Base-by-base conservation (phyloP, 108 stramenopile genomes). In the Skeletonema tropicum region DNA sequence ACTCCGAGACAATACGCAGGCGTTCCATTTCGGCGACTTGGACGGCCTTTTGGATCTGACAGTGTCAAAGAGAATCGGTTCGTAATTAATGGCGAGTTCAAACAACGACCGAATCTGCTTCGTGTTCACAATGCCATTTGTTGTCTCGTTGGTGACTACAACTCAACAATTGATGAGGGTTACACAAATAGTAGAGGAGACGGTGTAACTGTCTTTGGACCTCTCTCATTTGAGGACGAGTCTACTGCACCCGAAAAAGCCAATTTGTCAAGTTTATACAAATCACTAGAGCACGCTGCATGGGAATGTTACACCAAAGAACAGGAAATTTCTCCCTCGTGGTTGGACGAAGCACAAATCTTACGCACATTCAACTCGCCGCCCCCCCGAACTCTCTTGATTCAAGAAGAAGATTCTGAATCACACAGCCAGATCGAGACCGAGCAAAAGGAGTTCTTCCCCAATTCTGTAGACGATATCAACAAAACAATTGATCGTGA, bases 81-180 rank as follows among this genome's bases (percentile, higher is more conserved):
- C 66, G 72, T 80, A 17, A 82, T 92, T 11, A 68, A 89, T 13
- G 91, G 88, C 17, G 91, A 90, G 30, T 89, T 88, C 69, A 84
- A 89, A 21, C 86, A 91, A 60, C 83, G 90, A 11, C 35, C 21
- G 23, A 88, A 91, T 57, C 82, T 96, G 17, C 80, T 78, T 10
- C 70, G 82, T 23, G 59, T 96, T 3, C 89, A 92, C 63, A 96
- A 96, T 79, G 90, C 87, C n/a, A 77, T 92, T 33, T 90, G 82
- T 61, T 92, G 91, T 59, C 55, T 96, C 32, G 68, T 78, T 12
- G 89, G 87, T 36, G 74, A 89, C 65, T 87, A 84, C 45, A 86
- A 92, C 52, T 71, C 77, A 41, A 75, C 91, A 1, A 82, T 91
- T 11, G 3, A 35, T 25, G 93, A 91, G 35, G 59, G 71, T 25